These are phyloP conservation scores for Fermentozyma sake DNA, from an alignment of 1,139 yeast genomes.

Conservation along the genomic window DNA sequence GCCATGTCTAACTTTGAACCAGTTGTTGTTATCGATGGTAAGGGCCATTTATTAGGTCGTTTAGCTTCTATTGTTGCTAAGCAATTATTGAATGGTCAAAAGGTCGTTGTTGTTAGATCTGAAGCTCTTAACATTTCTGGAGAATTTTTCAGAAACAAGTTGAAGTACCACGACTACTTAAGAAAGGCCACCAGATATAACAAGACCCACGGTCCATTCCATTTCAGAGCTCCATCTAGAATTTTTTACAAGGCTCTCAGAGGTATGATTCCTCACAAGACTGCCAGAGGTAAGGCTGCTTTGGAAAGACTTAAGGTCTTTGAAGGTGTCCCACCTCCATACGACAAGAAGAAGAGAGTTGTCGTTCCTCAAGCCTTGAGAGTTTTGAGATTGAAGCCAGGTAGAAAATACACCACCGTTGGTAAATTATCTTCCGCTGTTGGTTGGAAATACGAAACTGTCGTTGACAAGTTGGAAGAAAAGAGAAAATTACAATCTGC, in stretches of 20 bases:
- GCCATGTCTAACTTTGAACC: slow-evolving; percentile 90
- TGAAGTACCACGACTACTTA: slow-evolving; percentile 99
- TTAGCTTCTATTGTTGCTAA: slow-evolving; percentile 98
- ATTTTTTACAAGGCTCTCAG: slow-evolving; percentile 99
- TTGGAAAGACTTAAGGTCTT: slow-evolving; percentile 98
- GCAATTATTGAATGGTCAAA: slow-evolving; percentile 97
- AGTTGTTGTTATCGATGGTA: slow-evolving; percentile 97
- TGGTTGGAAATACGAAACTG: slow-evolving; percentile 99
- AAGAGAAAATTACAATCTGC: slow-evolving; percentile 99
- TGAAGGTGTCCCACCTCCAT: slow-evolving; percentile 99
- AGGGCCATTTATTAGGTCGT: slow-evolving; percentile 99
- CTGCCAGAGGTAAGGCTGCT: slow-evolving; percentile 99
- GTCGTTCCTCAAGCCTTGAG: slow-evolving; percentile 99
- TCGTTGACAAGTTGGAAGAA: slow-evolving; percentile 97
- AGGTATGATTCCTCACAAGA: slow-evolving; percentile 99
- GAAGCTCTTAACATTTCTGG: slow-evolving; percentile 99
- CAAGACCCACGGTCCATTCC: slow-evolving; percentile 99
- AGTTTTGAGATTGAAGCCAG: slow-evolving; percentile 98
- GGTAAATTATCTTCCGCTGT: slow-evolving; percentile 95
- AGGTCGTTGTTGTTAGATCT: slow-evolving; percentile 95
- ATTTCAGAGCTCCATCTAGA: slow-evolving; percentile 99
- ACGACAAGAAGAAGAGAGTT: slow-evolving; percentile 99
- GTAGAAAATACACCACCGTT: slow-evolving; percentile 99
- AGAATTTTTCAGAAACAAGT: slow-evolving; percentile 99
- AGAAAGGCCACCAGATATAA: slow-evolving; percentile 99